Base-by-base conservation (phyloP, 78 protist species). In the Speleostelium caveatum region DNA sequence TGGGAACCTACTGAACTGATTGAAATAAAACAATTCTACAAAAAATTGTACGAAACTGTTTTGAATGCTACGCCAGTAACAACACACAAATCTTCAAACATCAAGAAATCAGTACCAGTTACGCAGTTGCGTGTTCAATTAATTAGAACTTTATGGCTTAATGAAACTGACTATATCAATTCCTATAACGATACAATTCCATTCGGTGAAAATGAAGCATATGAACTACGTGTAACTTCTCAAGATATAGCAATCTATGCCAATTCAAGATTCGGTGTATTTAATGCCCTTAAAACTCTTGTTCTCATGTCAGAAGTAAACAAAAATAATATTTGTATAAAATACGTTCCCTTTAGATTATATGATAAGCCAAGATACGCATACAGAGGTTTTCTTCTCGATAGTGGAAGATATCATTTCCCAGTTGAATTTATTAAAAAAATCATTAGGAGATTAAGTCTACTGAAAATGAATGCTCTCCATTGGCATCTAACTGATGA, bases 401-500 rank as follows among this genome's bases (percentile, higher is more conserved):
- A 83, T 45, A 83, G 63, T 21, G 91, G 91, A 16, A 67, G 91
- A 71, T 26, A 35, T 3, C 69, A 21, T 33, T 60, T 55, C 38
- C 30, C 32, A n/a, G 53, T 59, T 7, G 71, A 58, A 8, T 69
- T n/a, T 32, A 83, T 83, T 33, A 83, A 83, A 33, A n/a, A 51
- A 30, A 59, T 83, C 4, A 83, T 83, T 32, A 42, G 45, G 21
- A 51, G 72, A 39, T 51, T 83, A 61, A 56, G 78, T 19, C 5
- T 69, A 21, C 33, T 83, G 19, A 83, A 69, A 59, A n/a, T 69
- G 51, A 83, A 83, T 83, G 73, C 62, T 6, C 16, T 83, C n/a
- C 91, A 83, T 59, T 83, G 91, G 91, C 91, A 83, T 42, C 56
- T 83, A 7, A 55, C 73, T 7, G 91, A 83, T 83, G 91, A 83